Conservation (phyloP, 164 flowering plant species). For the Aristolochia californica region DNA sequence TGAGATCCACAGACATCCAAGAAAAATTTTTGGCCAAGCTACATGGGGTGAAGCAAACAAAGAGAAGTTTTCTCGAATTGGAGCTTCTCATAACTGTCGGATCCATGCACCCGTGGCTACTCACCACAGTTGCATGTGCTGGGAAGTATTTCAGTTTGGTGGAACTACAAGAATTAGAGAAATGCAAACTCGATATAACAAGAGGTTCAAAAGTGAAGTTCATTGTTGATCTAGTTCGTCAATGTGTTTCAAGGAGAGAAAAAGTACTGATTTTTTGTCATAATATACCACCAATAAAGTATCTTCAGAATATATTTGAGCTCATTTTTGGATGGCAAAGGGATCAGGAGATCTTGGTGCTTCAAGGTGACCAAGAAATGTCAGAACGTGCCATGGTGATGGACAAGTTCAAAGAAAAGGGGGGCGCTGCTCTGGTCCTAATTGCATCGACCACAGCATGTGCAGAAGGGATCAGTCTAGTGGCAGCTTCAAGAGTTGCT, state of each 20-base stretch:
- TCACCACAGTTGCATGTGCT: constrained; percentile 45
- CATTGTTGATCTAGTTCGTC: constrained; percentile 59
- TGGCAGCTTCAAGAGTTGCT: constrained; percentile 95
- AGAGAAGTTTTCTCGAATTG: constrained; percentile 55
- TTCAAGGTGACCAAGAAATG: constrained; percentile 74
- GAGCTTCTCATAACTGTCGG: constrained; percentile 73
- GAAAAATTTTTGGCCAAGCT: constrained; percentile 43
- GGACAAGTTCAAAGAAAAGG: constrained; percentile 68
- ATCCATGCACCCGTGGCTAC: constrained; percentile 82
- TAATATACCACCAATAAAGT: constrained; percentile 70
- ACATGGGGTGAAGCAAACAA: constrained; percentile 11
- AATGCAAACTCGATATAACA: constrained; percentile 30
- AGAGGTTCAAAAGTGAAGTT: constrained; percentile 78
- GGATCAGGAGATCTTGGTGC: constrained; percentile 60
- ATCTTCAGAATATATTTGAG: constrained; percentile 53
- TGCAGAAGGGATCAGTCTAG: constrained; percentile 86
- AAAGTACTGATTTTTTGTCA: constrained; percentile 79
- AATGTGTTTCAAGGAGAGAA: constrained; percentile 45
- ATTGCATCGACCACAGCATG: constrained; percentile 84
- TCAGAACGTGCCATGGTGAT: constrained; percentile 69
- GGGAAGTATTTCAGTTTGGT: constrained; percentile 29
- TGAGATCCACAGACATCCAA: constrained; percentile 67
- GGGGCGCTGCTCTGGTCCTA: constrained; percentile 48
- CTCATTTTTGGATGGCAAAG: constrained; percentile 52
- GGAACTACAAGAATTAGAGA: constrained; percentile 40